Evolutionary conservation across 2,329 filamentous ascomycete species (phyloP), one percentile per base, ranked within the genome.

Genomic region (Microdochium bolleyi): DNA sequence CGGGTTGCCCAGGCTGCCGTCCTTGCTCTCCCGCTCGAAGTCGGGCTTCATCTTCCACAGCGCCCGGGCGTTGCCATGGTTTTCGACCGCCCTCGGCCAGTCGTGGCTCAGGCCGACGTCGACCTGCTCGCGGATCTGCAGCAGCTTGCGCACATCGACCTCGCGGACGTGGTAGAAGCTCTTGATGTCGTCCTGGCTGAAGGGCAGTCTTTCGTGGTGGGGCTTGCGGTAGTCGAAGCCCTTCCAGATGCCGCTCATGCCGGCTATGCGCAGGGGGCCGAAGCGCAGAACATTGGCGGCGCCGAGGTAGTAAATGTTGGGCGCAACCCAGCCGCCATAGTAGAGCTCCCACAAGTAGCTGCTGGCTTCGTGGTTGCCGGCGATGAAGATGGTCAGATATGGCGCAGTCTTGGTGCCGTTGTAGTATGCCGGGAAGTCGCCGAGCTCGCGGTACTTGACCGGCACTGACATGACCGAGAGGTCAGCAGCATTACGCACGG

Each of bases 291-390:
- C 85, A 64, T 95, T 96, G 55, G 94, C 90, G 32, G 91, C 89
- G 49, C 94, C 94, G 67, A 97, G 79, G 71, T 96, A 99, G 75
- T 96, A 99, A 57, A 99, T 97, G 60, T 94, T 95, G 9, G 90
- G 91, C 8, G 92, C 92, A 5, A 90, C 94, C 94, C 94, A 99
- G 50, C 94, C 94, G 51, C 94, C 94, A 65, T 97, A 95, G 73
- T 89, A 95, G 0, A 99, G 80, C 70, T 99, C 94, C 76, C 85
- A 94, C 4, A 96, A 75, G 69, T 97, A 84, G 50, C 88, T 91
- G 62, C 88, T 88, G 1, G 94, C 92, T 72, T 99, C 94, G 64
- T 99, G 94, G 65, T 99, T 99, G 2, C 94, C 94, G 46, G 86
- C 92, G 50, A 96, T 85, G 70, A 97, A 97, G 48, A 97, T 75